These are phyloP conservation scores for Dendrothele bispora DNA, from an alignment of 768 basidiomycete genomes.

Conservation along the genomic window DNA sequence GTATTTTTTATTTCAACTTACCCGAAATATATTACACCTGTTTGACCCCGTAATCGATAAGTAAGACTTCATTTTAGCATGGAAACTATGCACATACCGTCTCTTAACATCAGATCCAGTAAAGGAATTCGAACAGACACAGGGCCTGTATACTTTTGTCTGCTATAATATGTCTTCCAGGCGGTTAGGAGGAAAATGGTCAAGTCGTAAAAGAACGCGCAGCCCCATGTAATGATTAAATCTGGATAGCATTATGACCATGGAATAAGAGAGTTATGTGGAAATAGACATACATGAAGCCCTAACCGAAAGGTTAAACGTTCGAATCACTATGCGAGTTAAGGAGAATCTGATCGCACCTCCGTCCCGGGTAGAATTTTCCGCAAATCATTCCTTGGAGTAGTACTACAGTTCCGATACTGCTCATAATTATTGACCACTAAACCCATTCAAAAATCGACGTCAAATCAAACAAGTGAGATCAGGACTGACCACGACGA, in stretches of 20 bases:
- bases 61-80: not conserved
- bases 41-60: not conserved
- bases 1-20: not conserved
- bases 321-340: not conserved
- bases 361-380: not conserved
- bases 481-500: not conserved
- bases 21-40: not conserved
- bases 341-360: too few relatives aligned
- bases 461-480: too few relatives aligned
- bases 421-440: not conserved
- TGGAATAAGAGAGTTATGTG: not conserved
- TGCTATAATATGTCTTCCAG: not conserved
- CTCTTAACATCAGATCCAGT: constrained; percentile 1
- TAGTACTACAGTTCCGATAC: not conserved
- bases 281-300: not conserved
- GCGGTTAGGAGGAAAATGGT: not conserved
- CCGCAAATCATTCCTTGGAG: not conserved
- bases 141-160: not conserved
- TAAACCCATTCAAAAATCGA: too few relatives aligned
- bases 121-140: constrained; percentile 1
- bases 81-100: not conserved
- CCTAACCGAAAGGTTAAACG: not conserved
- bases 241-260: too few relatives aligned
- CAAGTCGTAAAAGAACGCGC: not conserved
- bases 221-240: constrained; percentile 1